These are phyloP conservation scores for Catharanthus roseus DNA, from an alignment of 257 asterid species.

Conservation along the genomic window DNA sequence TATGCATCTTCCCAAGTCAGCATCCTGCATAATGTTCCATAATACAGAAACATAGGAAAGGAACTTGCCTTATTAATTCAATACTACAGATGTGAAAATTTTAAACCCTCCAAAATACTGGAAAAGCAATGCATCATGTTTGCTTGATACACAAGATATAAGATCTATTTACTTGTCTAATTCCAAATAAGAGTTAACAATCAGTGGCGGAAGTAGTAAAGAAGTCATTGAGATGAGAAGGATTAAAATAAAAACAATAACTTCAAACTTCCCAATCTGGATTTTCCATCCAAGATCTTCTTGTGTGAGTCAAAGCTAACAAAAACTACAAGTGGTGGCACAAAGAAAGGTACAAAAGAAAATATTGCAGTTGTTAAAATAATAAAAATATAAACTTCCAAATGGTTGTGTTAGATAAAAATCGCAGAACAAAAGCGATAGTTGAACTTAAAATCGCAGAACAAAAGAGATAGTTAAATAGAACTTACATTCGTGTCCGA, in stretches of 20 bases:
- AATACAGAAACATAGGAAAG: not conserved
- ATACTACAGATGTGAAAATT: not conserved
- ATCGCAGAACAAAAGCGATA: not conserved
- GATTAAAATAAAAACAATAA: not conserved
- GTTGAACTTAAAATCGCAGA: constrained; percentile 58
- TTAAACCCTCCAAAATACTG: not conserved
- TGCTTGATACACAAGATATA: not conserved
- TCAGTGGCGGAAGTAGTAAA: not conserved
- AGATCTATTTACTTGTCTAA: not conserved
- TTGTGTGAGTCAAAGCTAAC: not conserved
- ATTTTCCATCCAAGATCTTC: not conserved
- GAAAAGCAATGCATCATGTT: not conserved
- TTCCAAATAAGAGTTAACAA: not conserved
- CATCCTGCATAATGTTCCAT: constrained; percentile 55
- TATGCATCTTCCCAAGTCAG: constrained; percentile 84
- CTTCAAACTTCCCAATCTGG: not conserved
- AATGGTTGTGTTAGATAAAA: not conserved
- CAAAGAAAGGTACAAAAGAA: not conserved
- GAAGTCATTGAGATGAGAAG: not conserved
- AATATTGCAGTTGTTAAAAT: not conserved
- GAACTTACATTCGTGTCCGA: constrained; percentile 71
- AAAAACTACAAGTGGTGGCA: not conserved
- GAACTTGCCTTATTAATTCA: not conserved
- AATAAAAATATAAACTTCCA: not conserved
- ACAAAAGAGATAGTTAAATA: constrained; percentile 11